phyloP scores from a whole-genome alignment of 2,329 filamentous ascomycete genomes.

The Rhinocladiella mackenziei region DNA sequence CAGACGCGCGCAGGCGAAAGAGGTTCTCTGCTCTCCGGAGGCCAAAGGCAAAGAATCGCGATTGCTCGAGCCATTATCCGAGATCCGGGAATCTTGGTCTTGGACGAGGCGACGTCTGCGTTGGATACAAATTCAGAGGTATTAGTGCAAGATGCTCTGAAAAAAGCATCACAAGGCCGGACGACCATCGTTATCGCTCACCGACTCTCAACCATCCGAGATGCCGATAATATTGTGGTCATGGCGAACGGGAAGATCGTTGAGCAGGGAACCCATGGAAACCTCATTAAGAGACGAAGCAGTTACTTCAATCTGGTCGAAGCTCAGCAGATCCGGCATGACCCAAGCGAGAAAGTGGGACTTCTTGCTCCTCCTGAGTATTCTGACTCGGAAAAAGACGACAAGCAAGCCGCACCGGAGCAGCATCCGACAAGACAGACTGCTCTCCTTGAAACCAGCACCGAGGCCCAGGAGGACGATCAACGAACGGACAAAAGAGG shows the following conservation, averaged over 20 bases:
- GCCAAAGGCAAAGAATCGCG: conserved; percentile 94
- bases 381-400: no score
- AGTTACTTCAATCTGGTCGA: conserved; percentile 84
- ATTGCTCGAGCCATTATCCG: conserved; percentile 88
- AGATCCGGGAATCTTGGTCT: conserved; percentile 86
- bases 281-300: conserved; percentile 64
- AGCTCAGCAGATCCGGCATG: conserved; percentile 81
- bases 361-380: conserved; percentile 31
- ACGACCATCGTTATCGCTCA: conserved; percentile 97
- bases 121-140: conserved; percentile 93
- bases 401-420: no score
- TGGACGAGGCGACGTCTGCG: conserved; percentile 92
- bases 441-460: no score
- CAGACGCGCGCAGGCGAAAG: conserved; percentile 93
- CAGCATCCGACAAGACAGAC: no score
- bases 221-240: conserved; percentile 93
- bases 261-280: conserved; percentile 84
- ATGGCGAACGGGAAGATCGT: conserved; percentile 82
- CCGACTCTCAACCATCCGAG: conserved; percentile 87
- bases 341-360: conserved; percentile 37
- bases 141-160: conserved; percentile 87
- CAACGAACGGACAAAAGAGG: conserved; percentile 48
- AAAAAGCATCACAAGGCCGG: conserved; percentile 76
- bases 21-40: conserved; percentile 86
- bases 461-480: conserved; percentile 63